Evolutionary conservation across 768 basidiomycete species (phyloP).

Genomic region (Lyophyllum shimeji): DNA sequence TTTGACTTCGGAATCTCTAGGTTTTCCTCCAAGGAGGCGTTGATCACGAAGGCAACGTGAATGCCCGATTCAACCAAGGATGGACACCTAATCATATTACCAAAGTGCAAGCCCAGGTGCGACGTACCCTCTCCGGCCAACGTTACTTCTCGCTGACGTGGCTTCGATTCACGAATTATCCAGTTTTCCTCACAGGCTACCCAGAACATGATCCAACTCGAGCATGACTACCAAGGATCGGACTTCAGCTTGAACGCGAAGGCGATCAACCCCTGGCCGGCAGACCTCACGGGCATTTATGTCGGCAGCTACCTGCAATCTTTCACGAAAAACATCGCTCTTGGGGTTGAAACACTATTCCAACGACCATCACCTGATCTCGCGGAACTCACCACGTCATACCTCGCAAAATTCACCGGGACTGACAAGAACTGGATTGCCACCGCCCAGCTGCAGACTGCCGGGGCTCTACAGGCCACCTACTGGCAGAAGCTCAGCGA

Average conservation of each 20-base stretch:
- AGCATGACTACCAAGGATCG: slow-evolving; percentile 89
- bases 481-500: slow-evolving; percentile 97
- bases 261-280: slow-evolving; percentile 87
- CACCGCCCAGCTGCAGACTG: slow-evolving; percentile 84
- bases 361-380: slow-evolving; percentile 76
- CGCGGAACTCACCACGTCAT: slow-evolving; percentile 70
- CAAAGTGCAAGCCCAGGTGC: slow-evolving; percentile 87
- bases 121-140: slow-evolving; percentile 21
- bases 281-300: slow-evolving; percentile 89
- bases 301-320: slow-evolving; percentile 93
- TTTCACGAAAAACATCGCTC: slow-evolving; percentile 82
- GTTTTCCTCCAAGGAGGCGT: slow-evolving; percentile 90
- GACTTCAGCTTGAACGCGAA: slow-evolving; percentile 88
- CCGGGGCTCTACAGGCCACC: slow-evolving; percentile 83
- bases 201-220: slow-evolving; percentile 90
- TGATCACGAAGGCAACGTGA: slow-evolving; percentile 91
- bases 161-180: slow-evolving; percentile 5
- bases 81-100: slow-evolving; percentile 79
- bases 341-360: slow-evolving; percentile 83
- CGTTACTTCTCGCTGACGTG: slow-evolving; percentile 13
- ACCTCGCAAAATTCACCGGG: slow-evolving; percentile 78
- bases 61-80: slow-evolving; percentile 84
- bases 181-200: slow-evolving; percentile 76
- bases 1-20: slow-evolving; percentile 40
- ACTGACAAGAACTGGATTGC: slow-evolving; percentile 84